A percentile compares a stretch with the other conserved stretches of the same genome.
Evolutionary conservation across 2,329 filamentous ascomycete genomes (phyloP).

Genomic region (Claviceps monticola): DNA sequence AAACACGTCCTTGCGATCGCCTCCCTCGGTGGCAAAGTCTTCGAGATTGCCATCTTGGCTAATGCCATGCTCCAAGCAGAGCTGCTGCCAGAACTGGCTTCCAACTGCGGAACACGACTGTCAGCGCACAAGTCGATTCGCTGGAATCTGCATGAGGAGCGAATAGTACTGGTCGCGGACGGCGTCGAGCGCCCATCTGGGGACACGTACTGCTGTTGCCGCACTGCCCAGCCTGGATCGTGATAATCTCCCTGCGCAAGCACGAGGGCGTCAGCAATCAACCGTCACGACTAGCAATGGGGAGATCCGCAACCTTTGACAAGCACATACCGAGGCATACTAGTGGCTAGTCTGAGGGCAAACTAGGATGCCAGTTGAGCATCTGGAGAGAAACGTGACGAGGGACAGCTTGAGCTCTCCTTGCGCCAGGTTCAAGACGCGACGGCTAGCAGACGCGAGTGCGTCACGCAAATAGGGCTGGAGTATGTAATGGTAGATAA

Average conservation of each 20-base stretch:
- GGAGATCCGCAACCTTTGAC: too few species aligned
- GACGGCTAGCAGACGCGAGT: constrained; percentile 2
- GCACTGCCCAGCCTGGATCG: constrained; percentile 96
- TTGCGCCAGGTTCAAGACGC: constrained; percentile 3
- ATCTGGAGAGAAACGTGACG: neutral
- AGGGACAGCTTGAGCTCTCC: neutral
- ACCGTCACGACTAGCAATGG: constrained; percentile 3
- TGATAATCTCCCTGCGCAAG: constrained; percentile 80
- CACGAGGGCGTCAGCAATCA: neutral
- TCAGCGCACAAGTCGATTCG: too few species aligned
- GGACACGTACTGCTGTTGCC: constrained; percentile 84
- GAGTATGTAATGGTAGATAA: too few species aligned
- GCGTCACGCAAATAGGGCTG: too few species aligned
- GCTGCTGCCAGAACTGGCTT: constrained; percentile 96
- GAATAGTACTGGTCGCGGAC: too few species aligned
- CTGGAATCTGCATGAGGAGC: too few species aligned
- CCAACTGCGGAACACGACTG: constrained; percentile 46
- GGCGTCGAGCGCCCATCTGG: too few species aligned
- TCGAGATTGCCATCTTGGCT: constrained; percentile 94
- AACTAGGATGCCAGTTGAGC: neutral
- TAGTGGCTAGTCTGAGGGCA: constrained; percentile 3
- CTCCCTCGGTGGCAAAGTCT: constrained; percentile 93
- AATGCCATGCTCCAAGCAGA: constrained; percentile 96
- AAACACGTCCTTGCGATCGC: constrained; percentile 96
- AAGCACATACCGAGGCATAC: constrained; percentile 15